These are phyloP conservation scores for Lagenidium sp. DNA, from an alignment of 352 stramenopile genomes.

Conservation along the genomic window DNA sequence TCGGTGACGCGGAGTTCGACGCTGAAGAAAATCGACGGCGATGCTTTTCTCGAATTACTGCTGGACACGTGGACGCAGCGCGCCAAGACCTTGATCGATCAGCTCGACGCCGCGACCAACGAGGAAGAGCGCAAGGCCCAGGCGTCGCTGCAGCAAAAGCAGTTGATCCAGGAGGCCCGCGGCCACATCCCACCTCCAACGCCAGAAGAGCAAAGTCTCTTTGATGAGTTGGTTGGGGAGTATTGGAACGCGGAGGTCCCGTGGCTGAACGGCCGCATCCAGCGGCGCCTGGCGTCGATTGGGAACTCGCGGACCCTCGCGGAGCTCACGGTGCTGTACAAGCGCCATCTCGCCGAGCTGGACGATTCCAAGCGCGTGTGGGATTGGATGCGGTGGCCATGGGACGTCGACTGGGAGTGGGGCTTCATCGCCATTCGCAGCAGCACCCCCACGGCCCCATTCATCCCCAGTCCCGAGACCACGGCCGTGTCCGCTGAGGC, in stretches of 20 bases:
- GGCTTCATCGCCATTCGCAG: conserved; percentile 6
- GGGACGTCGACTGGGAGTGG: conserved; percentile 20
- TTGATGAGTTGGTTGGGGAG: conserved; percentile 47
- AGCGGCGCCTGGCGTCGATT: conserved; percentile 17
- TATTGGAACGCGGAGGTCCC: conserved; percentile 61
- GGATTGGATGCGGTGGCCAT: conserved; percentile 14
- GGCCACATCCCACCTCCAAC: conserved; percentile 28
- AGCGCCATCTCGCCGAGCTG: conserved; percentile 11
- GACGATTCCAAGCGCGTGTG: conserved; percentile 12
- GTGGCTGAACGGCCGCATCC: conserved; percentile 31
- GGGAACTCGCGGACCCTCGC: conserved; percentile 16
- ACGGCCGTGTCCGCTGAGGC: too few relatives aligned
- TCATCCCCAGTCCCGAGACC: too few relatives aligned
- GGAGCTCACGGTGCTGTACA: conserved; percentile 38
- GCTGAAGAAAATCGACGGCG: conserved; percentile 62
- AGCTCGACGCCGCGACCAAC: conserved; percentile 54
- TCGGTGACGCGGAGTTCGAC: conserved; percentile 31
- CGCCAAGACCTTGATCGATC: conserved; percentile 27
- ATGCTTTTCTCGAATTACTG: conserved; percentile 60
- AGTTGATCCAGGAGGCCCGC: conserved; percentile 28
- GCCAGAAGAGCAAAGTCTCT: conserved; percentile 26
- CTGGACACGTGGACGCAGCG: conserved; percentile 54
- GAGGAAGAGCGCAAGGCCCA: conserved; percentile 25
- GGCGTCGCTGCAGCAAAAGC: conserved; percentile 17
- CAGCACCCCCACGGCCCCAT: neutral